Conservation (phyloP, 2,329 filamentous ascomycete species). For the Davidsoniella neocaledoniae region DNA sequence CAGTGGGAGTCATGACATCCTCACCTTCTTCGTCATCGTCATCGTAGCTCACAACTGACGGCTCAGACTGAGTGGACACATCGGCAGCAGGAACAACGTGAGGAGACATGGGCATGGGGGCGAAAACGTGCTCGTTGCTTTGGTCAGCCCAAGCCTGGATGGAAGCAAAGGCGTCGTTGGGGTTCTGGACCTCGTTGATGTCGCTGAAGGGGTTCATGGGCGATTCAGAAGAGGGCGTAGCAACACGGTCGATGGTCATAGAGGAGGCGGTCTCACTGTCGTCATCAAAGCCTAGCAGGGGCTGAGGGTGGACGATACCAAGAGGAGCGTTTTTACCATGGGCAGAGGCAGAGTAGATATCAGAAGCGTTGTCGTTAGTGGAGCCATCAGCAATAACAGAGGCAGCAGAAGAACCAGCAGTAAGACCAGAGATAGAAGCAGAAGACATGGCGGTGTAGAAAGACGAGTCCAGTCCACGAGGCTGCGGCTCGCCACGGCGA, state of each 20-base stretch:
- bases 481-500: conserved; percentile 25
- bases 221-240: conserved; percentile 7
- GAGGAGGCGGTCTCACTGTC: conserved; percentile 5
- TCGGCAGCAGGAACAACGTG: conserved; percentile 14
- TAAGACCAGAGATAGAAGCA: background rate
- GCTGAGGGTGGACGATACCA: background rate
- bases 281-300: background rate
- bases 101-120: conserved; percentile 38
- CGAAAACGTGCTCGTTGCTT: conserved; percentile 39
- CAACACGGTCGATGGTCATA: background rate
- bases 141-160: conserved; percentile 49
- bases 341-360: background rate
- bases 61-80: conserved; percentile 30
- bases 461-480: background rate
- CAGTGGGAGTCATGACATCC: conserved; percentile 11
- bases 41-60: conserved; percentile 38
- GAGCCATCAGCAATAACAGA: background rate
- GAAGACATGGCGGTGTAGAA: conserved; percentile 18
- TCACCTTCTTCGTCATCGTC: conserved; percentile 35
- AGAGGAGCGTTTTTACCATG: background rate
- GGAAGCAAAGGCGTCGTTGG: conserved; percentile 35
- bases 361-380: conserved; percentile 11
- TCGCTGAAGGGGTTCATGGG: conserved; percentile 10
- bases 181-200: conserved; percentile 9
- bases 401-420: background rate